phyloP scores from a whole-genome alignment of 1,284 basidiomycete genomes.

The Cutaneotrichosporon dermatis region DNA sequence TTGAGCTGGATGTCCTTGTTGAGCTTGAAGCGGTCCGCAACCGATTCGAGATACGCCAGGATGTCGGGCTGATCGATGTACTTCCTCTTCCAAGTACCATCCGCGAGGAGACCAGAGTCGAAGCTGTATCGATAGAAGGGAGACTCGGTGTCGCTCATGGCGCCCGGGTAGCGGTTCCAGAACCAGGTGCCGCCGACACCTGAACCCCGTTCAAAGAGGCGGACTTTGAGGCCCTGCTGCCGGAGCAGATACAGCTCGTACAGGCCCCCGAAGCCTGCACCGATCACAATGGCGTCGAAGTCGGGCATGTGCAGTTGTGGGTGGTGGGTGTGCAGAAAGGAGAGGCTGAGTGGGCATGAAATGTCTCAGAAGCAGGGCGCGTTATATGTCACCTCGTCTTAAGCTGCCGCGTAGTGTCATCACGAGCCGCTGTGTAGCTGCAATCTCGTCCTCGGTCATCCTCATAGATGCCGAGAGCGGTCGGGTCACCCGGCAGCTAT shows the following conservation, averaged over 20 bases:
- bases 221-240: conserved; percentile 4
- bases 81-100: conserved; percentile 19
- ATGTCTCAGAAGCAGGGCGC: no score
- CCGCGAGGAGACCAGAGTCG: conserved; percentile 10
- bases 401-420: no score
- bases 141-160: conserved; percentile 30
- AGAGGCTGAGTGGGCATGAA: no score
- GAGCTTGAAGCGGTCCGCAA: conserved; percentile 23
- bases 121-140: conserved; percentile 28
- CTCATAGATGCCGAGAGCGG: no score
- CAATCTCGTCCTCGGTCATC: no score
- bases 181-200: conserved; percentile 17
- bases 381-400: no score
- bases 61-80: conserved; percentile 33
- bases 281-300: conserved; percentile 11
- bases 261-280: conserved; percentile 13
- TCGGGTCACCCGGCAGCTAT: no score
- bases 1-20: conserved; percentile 26
- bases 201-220: conserved; percentile 3
- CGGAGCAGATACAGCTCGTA: conserved; percentile 12
- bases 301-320: no score
- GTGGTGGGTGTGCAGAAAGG: no score
- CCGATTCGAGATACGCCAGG: conserved; percentile 25
- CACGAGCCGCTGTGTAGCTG: no score
- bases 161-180: conserved; percentile 24